A percentile compares a stretch with the other conserved stretches of the same genome.
Evolutionary conservation across 2,329 filamentous ascomycete species (phyloP).

Genomic region (Amylocarpus encephaloides): DNA sequence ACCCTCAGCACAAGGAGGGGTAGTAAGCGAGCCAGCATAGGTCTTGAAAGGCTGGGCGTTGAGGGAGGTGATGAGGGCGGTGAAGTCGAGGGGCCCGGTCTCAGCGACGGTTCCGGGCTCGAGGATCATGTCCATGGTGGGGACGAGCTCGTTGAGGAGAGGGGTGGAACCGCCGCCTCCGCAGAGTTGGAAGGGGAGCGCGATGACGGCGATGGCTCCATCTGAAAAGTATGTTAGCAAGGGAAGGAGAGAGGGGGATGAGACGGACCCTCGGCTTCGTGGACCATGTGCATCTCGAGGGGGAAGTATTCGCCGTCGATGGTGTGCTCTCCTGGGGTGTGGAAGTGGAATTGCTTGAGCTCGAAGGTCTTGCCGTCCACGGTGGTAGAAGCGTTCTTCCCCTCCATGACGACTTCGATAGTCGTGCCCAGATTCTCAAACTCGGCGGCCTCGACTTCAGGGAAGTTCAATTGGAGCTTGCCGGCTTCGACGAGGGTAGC

Average conservation of each 20-base stretch:
- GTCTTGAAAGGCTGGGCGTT: slow-evolving; percentile 18
- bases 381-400: slow-evolving; percentile 7
- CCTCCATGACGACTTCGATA: slow-evolving; percentile 20
- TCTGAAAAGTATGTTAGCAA: slow-evolving; percentile 8
- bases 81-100: slow-evolving; percentile 12
- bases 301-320: slow-evolving; percentile 39
- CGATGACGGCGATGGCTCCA: slow-evolving; percentile 28
- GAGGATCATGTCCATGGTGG: slow-evolving; percentile 6
- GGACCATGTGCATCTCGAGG: slow-evolving; percentile 39
- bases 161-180: slow-evolving; percentile 33
- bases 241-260: not conserved
- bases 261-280: slow-evolving; percentile 29
- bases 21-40: slow-evolving; percentile 56
- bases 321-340: slow-evolving; percentile 53
- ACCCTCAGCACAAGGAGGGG: slow-evolving; percentile 54
- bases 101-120: slow-evolving; percentile 13
- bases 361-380: slow-evolving; percentile 9
- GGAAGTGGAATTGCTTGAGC: slow-evolving; percentile 50
- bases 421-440: slow-evolving; percentile 21
- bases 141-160: slow-evolving; percentile 34
- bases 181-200: slow-evolving; percentile 33
- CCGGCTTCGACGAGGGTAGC: slow-evolving; percentile 4
- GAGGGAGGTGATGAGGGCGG: slow-evolving; percentile 5
- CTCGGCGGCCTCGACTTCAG: slow-evolving; percentile 11
- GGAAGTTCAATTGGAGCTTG: slow-evolving; percentile 10